These are phyloP conservation scores for Zygoascus tannicola DNA, from an alignment of 805 yeast genomes.

Conservation along the genomic window DNA sequence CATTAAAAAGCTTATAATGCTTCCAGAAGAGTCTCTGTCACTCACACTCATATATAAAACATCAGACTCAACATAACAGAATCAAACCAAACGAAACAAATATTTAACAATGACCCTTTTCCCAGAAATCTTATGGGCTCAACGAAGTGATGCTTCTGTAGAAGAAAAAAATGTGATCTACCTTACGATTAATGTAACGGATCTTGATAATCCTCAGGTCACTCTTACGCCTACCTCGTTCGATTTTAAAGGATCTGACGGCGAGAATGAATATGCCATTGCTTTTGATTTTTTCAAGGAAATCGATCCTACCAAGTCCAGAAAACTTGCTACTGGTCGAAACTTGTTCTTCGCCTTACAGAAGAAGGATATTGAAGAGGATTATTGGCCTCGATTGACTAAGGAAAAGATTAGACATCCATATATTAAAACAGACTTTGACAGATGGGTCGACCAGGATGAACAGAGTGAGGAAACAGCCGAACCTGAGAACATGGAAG, in stretches of 20 bases:
- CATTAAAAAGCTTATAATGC: no score
- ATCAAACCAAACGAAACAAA: no score
- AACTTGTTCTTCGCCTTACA: conserved; percentile 55
- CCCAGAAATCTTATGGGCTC: conserved; percentile 66
- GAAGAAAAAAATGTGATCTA: conserved; percentile 64
- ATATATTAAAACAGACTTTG: conserved; percentile 87
- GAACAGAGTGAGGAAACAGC: conserved; percentile 74
- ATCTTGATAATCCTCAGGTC: conserved; percentile 53
- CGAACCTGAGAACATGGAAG: conserved; percentile 13
- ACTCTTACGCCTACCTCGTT: conserved; percentile 49
- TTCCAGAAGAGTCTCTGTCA: not conserved
- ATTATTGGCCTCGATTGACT: conserved; percentile 92
- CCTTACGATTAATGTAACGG: conserved; percentile 65
- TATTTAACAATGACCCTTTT: conserved; percentile 1
- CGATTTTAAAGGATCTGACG: conserved; percentile 44
- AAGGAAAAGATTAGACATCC: conserved; percentile 75
- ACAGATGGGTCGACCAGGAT: conserved; percentile 97
- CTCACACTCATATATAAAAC: not conserved
- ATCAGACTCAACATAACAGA: not conserved
- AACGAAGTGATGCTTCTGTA: conserved; percentile 74
- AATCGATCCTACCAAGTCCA: conserved; percentile 58
- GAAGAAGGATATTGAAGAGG: conserved; percentile 59
- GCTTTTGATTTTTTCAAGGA: conserved; percentile 68
- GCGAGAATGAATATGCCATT: conserved; percentile 45
- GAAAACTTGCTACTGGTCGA: conserved; percentile 51